Percentiles rank a stretch among this genome's conserved stretches.
Conservation (phyloP, 2,329 filamentous ascomycete species). For the Blastomyces parvus region DNA sequence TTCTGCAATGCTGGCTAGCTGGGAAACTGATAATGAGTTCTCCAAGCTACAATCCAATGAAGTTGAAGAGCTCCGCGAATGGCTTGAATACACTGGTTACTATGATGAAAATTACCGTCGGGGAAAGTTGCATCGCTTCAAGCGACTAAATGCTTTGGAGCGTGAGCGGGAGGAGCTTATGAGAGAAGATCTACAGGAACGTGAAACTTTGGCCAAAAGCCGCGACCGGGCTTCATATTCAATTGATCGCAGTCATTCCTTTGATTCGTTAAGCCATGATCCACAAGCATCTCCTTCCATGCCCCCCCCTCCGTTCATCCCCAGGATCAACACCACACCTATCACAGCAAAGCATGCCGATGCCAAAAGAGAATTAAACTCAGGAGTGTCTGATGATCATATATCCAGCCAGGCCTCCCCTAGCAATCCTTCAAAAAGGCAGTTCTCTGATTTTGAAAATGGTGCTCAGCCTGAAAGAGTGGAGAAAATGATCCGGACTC, state of each 20-base stretch:
- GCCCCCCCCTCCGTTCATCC: neutral
- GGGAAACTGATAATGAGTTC: constrained; percentile 14
- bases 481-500: constrained; percentile 3
- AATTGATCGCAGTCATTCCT: neutral
- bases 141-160: constrained; percentile 25
- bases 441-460: constrained; percentile 1
- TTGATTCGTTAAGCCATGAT: constrained; percentile 1
- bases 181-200: constrained; percentile 15
- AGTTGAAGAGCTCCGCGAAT: constrained; percentile 26
- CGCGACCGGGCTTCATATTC: neutral
- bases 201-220: constrained; percentile 10
- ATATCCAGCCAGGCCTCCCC: constrained; percentile 2
- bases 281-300: constrained; percentile 2
- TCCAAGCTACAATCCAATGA: constrained; percentile 10
- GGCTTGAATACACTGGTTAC: constrained; percentile 29
- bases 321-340: neutral
- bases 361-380: neutral
- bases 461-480: neutral
- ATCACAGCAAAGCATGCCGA: neutral
- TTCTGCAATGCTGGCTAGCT: neutral
- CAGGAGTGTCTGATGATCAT: neutral
- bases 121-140: constrained; percentile 15
- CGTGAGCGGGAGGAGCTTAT: constrained; percentile 20
- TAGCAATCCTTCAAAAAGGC: constrained; percentile 5
- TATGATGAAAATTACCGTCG: constrained; percentile 27